Evolutionary conservation across 169 alveolate genomes (phyloP), one percentile per base, ranked within the genome.

Genomic region (Plasmodium relictum): DNA sequence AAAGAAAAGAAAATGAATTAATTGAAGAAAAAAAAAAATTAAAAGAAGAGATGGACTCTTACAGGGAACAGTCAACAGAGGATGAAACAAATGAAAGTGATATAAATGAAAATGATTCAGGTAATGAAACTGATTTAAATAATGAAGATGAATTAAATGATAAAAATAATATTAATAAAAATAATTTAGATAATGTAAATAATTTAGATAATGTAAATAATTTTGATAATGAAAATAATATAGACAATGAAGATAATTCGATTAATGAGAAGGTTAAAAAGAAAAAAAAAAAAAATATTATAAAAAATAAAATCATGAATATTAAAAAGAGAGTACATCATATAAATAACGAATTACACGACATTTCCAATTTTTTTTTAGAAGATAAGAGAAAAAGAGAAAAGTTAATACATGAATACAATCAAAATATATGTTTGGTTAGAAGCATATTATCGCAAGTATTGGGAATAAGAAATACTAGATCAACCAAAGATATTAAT

Each of bases 401-500:
- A 61, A 65, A 44, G 22, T 42, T 66, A 44, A 59, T 52, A 45
- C 42, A 31, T 44, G 90, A 80, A 44, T 80, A 68, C 26, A 66
- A 22, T 16, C 69, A 66, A 44, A 80, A 80, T 58, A 48, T 80
- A 37, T 52, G 20, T 61, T 6, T 80, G 73, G 80, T 80, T 12
- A 20, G 90, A 7, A 66, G 14, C 44, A 80, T 80, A 37, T 45
- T 80, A 44, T 50, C 90, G 20, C 90, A 80, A 59, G 73, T 80
- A 9, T 71, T 80, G 39, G 56, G 90, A 6, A 80, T 80, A 52
- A 26, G 80, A 58, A 80, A 65, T 70, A 26, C 54, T 9, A 44
- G 39, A 16, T n/a, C 48, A 2, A 42, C 50, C 14, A n/a, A 24
- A 58, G 73, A 26, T 24, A 68, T 80, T 24, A 68, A 66, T 58